phyloP scores from a whole-genome alignment of 305 asterid genomes.

The Plantago rigida region DNA sequence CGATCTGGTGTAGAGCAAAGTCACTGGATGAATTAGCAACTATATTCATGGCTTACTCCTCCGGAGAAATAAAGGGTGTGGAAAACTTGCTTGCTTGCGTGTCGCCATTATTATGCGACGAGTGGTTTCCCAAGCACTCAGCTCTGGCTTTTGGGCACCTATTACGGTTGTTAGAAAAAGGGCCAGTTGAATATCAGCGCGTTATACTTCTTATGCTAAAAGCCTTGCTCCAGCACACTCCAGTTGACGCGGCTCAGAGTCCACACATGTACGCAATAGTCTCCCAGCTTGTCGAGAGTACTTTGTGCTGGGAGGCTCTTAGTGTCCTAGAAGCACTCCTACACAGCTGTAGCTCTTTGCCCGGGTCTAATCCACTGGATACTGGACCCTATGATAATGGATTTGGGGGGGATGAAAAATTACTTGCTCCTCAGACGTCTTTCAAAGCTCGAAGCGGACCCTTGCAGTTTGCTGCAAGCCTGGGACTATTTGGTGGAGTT shows the following conservation, averaged over 20 bases:
- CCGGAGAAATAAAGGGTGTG: conserved; percentile 65
- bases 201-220: conserved; percentile 85
- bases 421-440: conserved; percentile 73
- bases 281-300: conserved; percentile 93
- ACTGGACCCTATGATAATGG: conserved; percentile 73
- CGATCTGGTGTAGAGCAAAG: conserved; percentile 83
- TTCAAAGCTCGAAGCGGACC: conserved; percentile 98
- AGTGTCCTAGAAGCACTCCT: conserved; percentile 93
- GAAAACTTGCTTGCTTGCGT: conserved; percentile 89
- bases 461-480: conserved; percentile 60
- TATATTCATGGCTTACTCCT: conserved; percentile 73
- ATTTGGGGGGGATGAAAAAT: conserved; percentile 57
- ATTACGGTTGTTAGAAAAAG: conserved; percentile 75
- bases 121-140: conserved; percentile 95
- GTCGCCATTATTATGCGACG: conserved; percentile 80
- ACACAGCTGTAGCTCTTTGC: conserved; percentile 94
- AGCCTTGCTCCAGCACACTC: conserved; percentile 95
- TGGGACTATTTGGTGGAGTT: conserved; percentile 44
- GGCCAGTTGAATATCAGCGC: conserved; percentile 86
- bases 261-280: conserved; percentile 97
- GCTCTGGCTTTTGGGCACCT: conserved; percentile 92
- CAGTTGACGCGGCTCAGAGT: conserved; percentile 91
- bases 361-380: conserved; percentile 66
- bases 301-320: conserved; percentile 97
- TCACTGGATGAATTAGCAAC: conserved; percentile 75